Base-by-base conservation (phyloP, 2,329 filamentous ascomycete genomes). In the Ascochyta lentis region DNA sequence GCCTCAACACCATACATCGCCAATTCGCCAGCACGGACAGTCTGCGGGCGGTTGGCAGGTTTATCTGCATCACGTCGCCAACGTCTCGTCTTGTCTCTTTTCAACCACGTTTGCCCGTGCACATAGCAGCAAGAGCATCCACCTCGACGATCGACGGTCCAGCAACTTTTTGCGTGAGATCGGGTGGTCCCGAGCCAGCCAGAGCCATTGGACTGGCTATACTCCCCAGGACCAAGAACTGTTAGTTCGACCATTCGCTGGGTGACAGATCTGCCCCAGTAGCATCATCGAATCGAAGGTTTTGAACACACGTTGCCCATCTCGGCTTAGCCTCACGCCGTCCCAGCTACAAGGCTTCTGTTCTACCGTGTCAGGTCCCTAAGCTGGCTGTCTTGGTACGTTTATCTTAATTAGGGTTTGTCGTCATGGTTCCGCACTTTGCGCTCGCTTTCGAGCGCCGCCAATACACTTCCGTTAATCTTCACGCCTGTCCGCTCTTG, bases 401-500 rank as follows among this genome's bases (percentile, higher is more conserved):
- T 68, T 51, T 60, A 52, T 59, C 49, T 57, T 53, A 51, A 48
- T 59, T 60, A 48, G 57, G 54, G 49, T 46, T 51, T 22, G 37
- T 61, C 60, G 64, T 65, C 64, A 65, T 69, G 48, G 56, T 56
- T 49, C 47, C 50, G 54, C 56, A 19, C 46, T 49, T 60, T 58
- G 49, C 47, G 38, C 47, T 42, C 19, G 35, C 41, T 7, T 37
- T 37, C 37, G 27, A 31, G 45, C 40, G 40, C 55, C 46, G 34
- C 41, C 58, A 56, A 56, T 51, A 45, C 47, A 41, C 50, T 42
- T 33, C 22, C 37, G 24, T 47, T 26, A 37, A 49, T 49, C 41
- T 22, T 45, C 23, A n/a, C 27, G 42, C 39, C 45, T 38, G 31
- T 38, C 43, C 27, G 16, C 45, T 3, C 39, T 39, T 44, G 40